Evolutionary conservation across 129 eudicot species (phyloP).

Genomic region (Lactuca sativa): DNA sequence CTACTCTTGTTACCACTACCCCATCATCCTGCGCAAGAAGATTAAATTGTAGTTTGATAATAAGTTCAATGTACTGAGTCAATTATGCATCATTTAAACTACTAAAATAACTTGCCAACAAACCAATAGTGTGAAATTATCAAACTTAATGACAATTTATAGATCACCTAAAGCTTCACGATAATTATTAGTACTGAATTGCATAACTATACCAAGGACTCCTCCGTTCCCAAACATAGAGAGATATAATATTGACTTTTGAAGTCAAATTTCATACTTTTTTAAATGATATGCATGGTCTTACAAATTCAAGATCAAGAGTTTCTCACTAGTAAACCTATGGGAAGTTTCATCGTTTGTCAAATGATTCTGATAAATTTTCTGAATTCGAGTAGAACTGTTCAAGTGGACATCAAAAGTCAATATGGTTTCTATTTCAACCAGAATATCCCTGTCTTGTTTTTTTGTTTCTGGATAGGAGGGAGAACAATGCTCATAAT

Average conservation of each 20-base stretch:
- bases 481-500: background rate
- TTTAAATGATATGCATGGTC: background rate
- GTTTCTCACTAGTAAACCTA: background rate
- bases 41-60: slow-evolving; percentile 12
- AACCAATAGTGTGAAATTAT: background rate
- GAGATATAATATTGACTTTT: slow-evolving; percentile 2
- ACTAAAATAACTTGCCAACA: background rate
- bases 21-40: slow-evolving; percentile 40
- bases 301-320: slow-evolving; percentile 5
- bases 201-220: background rate
- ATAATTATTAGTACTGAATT: background rate
- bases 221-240: background rate
- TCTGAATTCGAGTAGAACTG: background rate
- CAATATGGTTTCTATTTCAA: background rate
- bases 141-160: slow-evolving; percentile 10
- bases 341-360: no score
- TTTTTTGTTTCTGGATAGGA: background rate
- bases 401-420: slow-evolving; percentile 4
- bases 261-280: slow-evolving; percentile 11
- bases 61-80: background rate
- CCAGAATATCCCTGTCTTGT: background rate
- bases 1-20: slow-evolving; percentile 45
- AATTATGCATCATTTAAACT: background rate
- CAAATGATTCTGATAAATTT: background rate
- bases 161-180: background rate